Percentiles rank a stretch among this genome's conserved stretches.
Conservation (phyloP, 495 filamentous ascomycete genomes). For the Clohesyomyces aquaticus region DNA sequence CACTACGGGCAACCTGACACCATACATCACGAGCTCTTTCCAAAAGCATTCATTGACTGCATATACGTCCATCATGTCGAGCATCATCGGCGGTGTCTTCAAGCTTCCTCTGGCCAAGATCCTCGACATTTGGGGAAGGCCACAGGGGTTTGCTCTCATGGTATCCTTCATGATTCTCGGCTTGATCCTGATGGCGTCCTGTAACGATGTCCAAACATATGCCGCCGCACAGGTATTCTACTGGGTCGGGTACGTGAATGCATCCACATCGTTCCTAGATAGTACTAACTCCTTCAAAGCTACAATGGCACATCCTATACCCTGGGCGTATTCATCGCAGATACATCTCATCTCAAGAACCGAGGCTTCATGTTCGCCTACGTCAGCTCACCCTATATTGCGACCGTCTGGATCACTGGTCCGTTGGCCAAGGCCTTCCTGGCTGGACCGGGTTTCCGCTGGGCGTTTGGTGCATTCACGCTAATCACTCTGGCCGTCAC, state of each 20-base stretch:
- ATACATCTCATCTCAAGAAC: slow-evolving; percentile 40
- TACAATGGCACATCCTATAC: slow-evolving; percentile 36
- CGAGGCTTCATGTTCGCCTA: slow-evolving; percentile 38
- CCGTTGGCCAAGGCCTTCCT: slow-evolving; percentile 35
- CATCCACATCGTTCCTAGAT: neutral
- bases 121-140: slow-evolving; percentile 65
- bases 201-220: slow-evolving; percentile 53
- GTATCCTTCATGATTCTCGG: slow-evolving; percentile 48
- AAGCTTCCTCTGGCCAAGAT: slow-evolving; percentile 68
- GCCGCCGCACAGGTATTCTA: slow-evolving; percentile 59
- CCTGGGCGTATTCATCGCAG: slow-evolving; percentile 39
- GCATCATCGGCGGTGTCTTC: slow-evolving; percentile 63
- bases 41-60: slow-evolving; percentile 41
- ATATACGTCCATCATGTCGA: slow-evolving; percentile 49
- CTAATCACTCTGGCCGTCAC: slow-evolving; percentile 39
- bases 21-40: slow-evolving; percentile 44
- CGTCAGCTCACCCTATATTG: slow-evolving; percentile 38
- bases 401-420: slow-evolving; percentile 32
- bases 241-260: slow-evolving; percentile 50
- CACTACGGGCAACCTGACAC: slow-evolving; percentile 27
- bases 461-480: slow-evolving; percentile 43
- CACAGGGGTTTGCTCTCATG: slow-evolving; percentile 56
- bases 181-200: slow-evolving; percentile 55
- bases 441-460: slow-evolving; percentile 35
- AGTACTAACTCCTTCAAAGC: slow-evolving; percentile 8